Percentiles rank a stretch among this genome's conserved stretches.
Conservation (phyloP, 495 filamentous ascomycete species). For the Aspergillus diversus region DNA sequence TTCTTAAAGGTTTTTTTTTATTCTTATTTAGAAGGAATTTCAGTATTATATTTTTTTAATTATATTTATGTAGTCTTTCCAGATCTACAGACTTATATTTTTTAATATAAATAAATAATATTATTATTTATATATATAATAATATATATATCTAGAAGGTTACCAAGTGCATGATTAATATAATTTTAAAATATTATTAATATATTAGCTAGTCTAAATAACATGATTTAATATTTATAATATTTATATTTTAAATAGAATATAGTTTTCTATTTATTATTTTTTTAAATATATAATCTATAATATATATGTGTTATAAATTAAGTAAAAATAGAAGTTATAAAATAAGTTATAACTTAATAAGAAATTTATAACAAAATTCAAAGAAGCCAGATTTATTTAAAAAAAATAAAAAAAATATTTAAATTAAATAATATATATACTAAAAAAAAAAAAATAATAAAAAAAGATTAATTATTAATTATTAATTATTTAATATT, state of each 20-base stretch:
- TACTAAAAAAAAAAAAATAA: background rate
- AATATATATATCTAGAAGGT: no score
- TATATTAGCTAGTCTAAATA: background rate
- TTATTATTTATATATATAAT: no score
- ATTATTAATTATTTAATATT: slow-evolving; percentile 1
- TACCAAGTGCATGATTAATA: no score
- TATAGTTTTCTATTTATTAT: background rate
- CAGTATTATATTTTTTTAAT: no score
- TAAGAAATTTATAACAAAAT: background rate
- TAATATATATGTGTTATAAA: no score
- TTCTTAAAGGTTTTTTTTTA: no score
- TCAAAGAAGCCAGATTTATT: background rate
- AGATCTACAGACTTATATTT: no score
- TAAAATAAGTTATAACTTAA: background rate
- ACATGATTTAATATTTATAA: slow-evolving; percentile 4
- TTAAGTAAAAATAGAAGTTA: background rate
- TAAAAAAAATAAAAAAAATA: background rate
- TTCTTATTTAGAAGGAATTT: no score
- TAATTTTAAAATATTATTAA: no score
- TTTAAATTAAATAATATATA: background rate
- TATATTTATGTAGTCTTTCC: no score
- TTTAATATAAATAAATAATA: no score
- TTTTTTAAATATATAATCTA: background rate
- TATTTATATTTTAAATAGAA: background rate
- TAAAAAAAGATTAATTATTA: background rate